A percentile compares a stretch with the other conserved stretches of the same genome.
Evolutionary conservation across 352 stramenopile genomes (phyloP).

Genomic region (Phytophthora macrochlamydospora): DNA sequence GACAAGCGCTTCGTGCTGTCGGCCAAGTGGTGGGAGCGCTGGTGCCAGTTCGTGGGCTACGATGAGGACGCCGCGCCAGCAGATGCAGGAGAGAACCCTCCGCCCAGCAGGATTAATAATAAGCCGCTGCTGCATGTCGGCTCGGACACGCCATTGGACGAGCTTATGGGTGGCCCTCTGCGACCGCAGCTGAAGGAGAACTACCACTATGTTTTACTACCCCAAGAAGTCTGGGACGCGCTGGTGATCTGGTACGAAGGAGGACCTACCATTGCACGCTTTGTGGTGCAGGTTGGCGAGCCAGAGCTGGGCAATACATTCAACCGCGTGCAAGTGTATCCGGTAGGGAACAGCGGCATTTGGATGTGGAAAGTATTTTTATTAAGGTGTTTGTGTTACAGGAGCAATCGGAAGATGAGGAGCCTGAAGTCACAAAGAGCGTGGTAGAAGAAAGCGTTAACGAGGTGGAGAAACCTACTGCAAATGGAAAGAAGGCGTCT

Average conservation of each 20-base stretch:
- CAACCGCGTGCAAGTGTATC: constrained; percentile 82
- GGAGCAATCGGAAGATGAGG: constrained; percentile 42
- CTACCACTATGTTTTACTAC: constrained; percentile 77
- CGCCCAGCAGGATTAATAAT: constrained; percentile 71
- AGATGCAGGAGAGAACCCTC: constrained; percentile 10
- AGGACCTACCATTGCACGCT: constrained; percentile 73
- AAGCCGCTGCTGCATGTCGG: constrained; percentile 60
- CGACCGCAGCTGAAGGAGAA: constrained; percentile 71
- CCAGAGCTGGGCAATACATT: constrained; percentile 56
- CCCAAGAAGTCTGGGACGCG: constrained; percentile 80
- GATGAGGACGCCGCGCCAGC: constrained; percentile 29
- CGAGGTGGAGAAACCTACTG: constrained; percentile 6
- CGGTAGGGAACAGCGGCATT: constrained; percentile 27
- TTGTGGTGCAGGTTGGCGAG: constrained; percentile 72
- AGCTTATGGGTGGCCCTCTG: constrained; percentile 71
- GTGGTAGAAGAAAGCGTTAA: constrained; percentile 21
- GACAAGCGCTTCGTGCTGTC: constrained; percentile 82
- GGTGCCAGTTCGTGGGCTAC: constrained; percentile 72
- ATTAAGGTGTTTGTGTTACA: constrained; percentile 17
- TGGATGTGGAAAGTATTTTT: no score
- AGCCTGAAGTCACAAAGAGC: constrained; percentile 20
- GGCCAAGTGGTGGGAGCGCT: constrained; percentile 86
- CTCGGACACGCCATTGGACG: constrained; percentile 50
- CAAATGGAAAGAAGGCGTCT: constrained; percentile 19
- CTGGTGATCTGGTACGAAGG: constrained; percentile 71